A percentile compares a stretch with the other conserved stretches of the same genome.
Conservation (phyloP, 2,329 filamentous ascomycete species). For the Pseudonectria foliicola region DNA sequence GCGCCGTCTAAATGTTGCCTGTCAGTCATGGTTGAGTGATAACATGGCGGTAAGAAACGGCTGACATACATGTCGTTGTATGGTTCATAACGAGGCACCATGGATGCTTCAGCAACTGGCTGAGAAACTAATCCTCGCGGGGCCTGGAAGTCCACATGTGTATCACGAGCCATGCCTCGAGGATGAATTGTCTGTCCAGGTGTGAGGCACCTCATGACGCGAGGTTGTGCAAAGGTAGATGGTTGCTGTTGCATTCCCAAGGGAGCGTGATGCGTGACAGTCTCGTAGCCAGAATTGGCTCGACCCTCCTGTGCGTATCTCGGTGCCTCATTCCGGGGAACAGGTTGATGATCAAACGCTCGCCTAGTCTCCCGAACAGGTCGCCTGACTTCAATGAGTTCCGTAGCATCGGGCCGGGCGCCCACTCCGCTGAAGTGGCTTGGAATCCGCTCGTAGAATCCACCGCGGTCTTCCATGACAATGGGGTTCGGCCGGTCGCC, state of each 20-base stretch:
- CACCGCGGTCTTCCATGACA: constrained; percentile 34
- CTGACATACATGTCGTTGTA: constrained; percentile 20
- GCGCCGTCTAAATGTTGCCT: constrained; percentile 11
- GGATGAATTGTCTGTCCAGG: constrained; percentile 2
- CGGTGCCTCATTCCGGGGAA: constrained; percentile 16
- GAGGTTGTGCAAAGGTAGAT: constrained; percentile 7
- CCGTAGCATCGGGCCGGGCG: constrained; percentile 7
- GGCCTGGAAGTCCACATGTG: constrained; percentile 5
- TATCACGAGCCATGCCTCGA: constrained; percentile 5
- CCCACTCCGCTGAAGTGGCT: constrained; percentile 8
- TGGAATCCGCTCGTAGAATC: constrained; percentile 29
- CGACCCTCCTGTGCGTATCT: constrained; percentile 12
- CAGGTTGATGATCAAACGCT: constrained; percentile 11
- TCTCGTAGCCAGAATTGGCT: constrained; percentile 12
- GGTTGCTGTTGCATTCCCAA: constrained; percentile 4
- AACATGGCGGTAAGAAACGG: not conserved
- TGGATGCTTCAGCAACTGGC: constrained; percentile 6
- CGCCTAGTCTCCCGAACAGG: constrained; percentile 7
- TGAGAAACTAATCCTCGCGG: constrained; percentile 8
- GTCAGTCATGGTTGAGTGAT: constrained; percentile 6
- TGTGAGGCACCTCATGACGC: constrained; percentile 3
- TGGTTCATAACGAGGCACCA: constrained; percentile 9
- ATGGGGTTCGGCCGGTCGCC: constrained; percentile 27
- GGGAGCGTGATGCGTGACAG: constrained; percentile 9
- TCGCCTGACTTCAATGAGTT: constrained; percentile 10